A percentile compares a stretch with the other conserved stretches of the same genome.
Conservation (phyloP, 2,329 filamentous ascomycete species). For the Thelonectria olida region DNA sequence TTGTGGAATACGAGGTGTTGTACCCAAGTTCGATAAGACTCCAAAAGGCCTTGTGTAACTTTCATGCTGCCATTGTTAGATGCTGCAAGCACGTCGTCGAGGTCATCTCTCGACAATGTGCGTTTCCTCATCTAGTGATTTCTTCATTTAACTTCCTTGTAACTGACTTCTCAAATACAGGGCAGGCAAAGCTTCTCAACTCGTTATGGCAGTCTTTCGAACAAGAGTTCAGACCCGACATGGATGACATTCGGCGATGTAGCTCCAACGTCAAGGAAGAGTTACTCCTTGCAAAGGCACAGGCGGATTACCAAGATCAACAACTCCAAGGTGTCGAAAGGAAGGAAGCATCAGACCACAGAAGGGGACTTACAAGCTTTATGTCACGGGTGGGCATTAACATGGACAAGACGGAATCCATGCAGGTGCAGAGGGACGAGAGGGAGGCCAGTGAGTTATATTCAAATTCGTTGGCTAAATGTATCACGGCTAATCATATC, state of each 20-base stretch:
- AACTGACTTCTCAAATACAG: conserved; percentile 17
- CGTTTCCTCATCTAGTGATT: neutral
- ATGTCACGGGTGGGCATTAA: neutral
- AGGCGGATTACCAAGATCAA: conserved; percentile 34
- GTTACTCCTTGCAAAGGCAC: conserved; percentile 37
- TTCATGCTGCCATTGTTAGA: conserved; percentile 47
- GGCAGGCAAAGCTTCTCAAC: conserved; percentile 29
- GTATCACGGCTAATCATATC: neutral
- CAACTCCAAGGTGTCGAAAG: too few species aligned
- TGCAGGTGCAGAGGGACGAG: neutral
- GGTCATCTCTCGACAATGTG: conserved; percentile 39
- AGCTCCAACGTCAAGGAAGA: conserved; percentile 36
- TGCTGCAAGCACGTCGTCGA: conserved; percentile 46
- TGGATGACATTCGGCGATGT: conserved; percentile 26
- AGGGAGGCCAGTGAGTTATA: neutral
- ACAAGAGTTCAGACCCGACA: conserved; percentile 38
- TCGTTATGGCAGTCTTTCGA: conserved; percentile 42
- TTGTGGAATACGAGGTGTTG: conserved; percentile 47
- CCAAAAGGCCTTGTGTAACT: conserved; percentile 45
- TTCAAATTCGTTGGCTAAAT: neutral
- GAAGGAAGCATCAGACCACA: neutral
- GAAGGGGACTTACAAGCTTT: neutral
- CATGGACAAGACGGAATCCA: neutral
- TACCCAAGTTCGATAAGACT: conserved; percentile 46
- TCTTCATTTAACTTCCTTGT: neutral